phyloP scores from a whole-genome alignment of 176 grass and related monocot genomes.

The Juncus inflexus region DNA sequence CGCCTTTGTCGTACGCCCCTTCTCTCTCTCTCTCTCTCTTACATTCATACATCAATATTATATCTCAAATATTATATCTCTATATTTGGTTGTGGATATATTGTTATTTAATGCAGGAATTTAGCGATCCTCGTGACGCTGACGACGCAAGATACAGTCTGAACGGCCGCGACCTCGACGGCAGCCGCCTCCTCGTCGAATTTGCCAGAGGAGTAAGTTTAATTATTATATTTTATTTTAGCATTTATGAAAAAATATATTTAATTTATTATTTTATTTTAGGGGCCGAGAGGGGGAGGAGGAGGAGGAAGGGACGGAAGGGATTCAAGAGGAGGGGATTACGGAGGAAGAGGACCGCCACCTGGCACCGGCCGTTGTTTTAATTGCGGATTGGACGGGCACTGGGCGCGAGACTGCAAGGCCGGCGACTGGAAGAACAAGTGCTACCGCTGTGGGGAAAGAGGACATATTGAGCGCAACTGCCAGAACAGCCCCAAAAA shows the following conservation, averaged over 20 bases:
- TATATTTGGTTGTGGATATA: slow-evolving; percentile 3
- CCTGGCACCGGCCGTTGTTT: slow-evolving; percentile 93
- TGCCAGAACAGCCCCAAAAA: slow-evolving; percentile 96
- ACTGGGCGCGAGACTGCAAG: slow-evolving; percentile 96
- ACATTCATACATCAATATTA: neutral
- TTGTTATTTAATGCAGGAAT: slow-evolving; percentile 53
- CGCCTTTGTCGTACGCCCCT: slow-evolving; percentile 77
- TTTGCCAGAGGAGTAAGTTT: slow-evolving; percentile 88
- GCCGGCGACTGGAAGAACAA: slow-evolving; percentile 99
- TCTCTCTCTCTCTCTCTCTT: neutral
- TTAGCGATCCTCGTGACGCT: slow-evolving; percentile 82
- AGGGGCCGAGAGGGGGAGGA: slow-evolving; percentile 31
- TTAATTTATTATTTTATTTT: too few relatives aligned
- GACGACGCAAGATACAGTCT: slow-evolving; percentile 88
- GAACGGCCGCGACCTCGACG: slow-evolving; percentile 92
- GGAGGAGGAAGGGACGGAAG: slow-evolving; percentile 54
- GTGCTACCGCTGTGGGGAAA: slow-evolving; percentile 95
- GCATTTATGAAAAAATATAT: too few relatives aligned
- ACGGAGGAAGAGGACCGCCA: slow-evolving; percentile 73
- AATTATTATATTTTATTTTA: too few relatives aligned
- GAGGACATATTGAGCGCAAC: slow-evolving; percentile 94
- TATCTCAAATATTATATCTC: neutral
- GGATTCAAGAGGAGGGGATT: slow-evolving; percentile 36
- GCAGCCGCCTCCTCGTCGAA: slow-evolving; percentile 80
- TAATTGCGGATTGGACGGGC: slow-evolving; percentile 95